Evolutionary conservation across 805 yeast genomes (phyloP).

Genomic region (Grigorovia yakushimaensis): DNA sequence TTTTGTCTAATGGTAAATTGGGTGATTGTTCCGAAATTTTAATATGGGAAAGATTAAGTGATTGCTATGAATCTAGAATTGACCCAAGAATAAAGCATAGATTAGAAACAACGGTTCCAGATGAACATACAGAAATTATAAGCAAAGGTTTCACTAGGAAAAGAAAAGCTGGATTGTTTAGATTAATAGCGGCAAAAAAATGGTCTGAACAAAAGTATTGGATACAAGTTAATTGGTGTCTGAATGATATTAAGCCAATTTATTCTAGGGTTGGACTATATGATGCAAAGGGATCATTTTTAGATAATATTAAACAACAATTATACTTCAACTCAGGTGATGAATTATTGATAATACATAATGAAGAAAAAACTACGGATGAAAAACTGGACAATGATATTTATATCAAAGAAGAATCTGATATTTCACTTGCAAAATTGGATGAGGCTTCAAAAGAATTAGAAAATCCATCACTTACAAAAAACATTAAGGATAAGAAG

Average conservation of each 20-base stretch:
- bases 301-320: slow-evolving; percentile 12
- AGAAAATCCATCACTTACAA: too few relatives aligned
- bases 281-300: slow-evolving; percentile 15
- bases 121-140: slow-evolving; percentile 19
- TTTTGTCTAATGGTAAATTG: slow-evolving; percentile 33
- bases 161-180: slow-evolving; percentile 74
- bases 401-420: not conserved
- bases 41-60: slow-evolving; percentile 44
- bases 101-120: slow-evolving; percentile 5
- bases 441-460: not conserved
- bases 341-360: not conserved
- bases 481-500: too few relatives aligned
- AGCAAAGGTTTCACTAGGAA: slow-evolving; percentile 47
- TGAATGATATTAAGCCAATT: slow-evolving; percentile 22
- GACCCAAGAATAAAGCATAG: slow-evolving; percentile 30
- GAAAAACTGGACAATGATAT: not conserved
- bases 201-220: slow-evolving; percentile 40
- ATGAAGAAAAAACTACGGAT: not conserved
- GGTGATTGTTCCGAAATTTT: slow-evolving; percentile 41
- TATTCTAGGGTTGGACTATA: slow-evolving; percentile 20
- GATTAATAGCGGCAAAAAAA: slow-evolving; percentile 60
- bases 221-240: slow-evolving; percentile 26
- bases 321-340: not conserved
- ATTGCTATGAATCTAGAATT: slow-evolving; percentile 38
- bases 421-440: not conserved